Evolutionary conservation across 306 rosid genomes (phyloP).

Genomic region (Ochetophila trinervis): DNA sequence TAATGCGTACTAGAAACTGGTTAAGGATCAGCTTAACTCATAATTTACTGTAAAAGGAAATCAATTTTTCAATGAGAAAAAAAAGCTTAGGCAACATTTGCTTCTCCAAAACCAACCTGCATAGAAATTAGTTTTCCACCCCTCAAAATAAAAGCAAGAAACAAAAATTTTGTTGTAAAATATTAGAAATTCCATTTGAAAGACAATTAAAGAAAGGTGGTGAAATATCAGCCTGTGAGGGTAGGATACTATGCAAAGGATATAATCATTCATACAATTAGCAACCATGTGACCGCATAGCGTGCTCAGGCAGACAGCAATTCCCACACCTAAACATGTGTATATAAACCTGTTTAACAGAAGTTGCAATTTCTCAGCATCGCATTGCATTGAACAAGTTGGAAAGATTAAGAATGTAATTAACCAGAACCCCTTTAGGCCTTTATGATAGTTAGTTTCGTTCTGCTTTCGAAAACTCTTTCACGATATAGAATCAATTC

Average conservation of each 20-base stretch:
- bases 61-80: background rate
- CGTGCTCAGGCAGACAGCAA: slow-evolving; percentile 47
- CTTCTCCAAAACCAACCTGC: no score
- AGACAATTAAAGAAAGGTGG: background rate
- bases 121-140: no score
- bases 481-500: no score
- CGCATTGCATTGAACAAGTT: background rate
- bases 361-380: background rate
- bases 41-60: background rate
- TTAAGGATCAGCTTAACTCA: slow-evolving; percentile 27
- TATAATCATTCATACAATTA: slow-evolving; percentile 28
- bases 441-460: no score
- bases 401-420: no score
- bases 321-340: slow-evolving; percentile 47
- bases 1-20: slow-evolving; percentile 31
- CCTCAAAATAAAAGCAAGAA: no score
- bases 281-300: slow-evolving; percentile 32
- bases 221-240: background rate
- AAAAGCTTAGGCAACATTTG: background rate
- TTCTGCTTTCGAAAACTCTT: no score
- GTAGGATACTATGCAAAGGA: slow-evolving; percentile 47
- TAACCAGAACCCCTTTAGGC: no score
- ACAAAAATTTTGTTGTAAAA: no score
- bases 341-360: slow-evolving; percentile 51
- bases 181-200: no score